A percentile compares a stretch with the other conserved stretches of the same genome.
Evolutionary conservation across 1,139 yeast genomes (phyloP).

Genomic region (Lizanozyma gosingica): DNA sequence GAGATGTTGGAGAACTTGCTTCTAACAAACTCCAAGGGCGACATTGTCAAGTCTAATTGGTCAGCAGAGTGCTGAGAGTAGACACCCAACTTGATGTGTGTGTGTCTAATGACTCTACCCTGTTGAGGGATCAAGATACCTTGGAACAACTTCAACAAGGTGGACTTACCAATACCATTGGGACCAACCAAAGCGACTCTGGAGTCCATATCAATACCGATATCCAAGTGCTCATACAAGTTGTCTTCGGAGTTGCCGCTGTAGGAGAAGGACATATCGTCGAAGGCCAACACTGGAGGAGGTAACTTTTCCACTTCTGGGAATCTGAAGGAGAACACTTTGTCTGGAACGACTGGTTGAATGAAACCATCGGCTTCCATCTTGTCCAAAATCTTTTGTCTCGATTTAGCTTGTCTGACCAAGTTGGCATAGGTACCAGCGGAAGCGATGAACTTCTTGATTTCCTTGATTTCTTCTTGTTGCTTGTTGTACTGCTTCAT

Average conservation of each 20-base stretch:
- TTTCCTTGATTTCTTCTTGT: conserved; percentile 97
- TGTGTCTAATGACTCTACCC: conserved; percentile 95
- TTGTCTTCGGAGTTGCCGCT: conserved; percentile 83
- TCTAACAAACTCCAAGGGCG: conserved; percentile 94
- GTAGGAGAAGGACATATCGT: conserved; percentile 87
- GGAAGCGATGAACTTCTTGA: conserved; percentile 96
- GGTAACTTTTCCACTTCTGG: conserved; percentile 96
- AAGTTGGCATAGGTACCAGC: conserved; percentile 99
- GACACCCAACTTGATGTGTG: conserved; percentile 96
- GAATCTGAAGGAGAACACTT: conserved; percentile 87
- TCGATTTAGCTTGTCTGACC: conserved; percentile 97
- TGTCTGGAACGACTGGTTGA: conserved; percentile 87
- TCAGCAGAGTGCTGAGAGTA: conserved; percentile 99
- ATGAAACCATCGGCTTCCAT: conserved; percentile 99
- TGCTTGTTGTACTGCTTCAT: conserved; percentile 95
- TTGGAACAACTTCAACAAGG: conserved; percentile 91
- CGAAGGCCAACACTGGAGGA: conserved; percentile 97
- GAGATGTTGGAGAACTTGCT: conserved; percentile 83
- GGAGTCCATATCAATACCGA: conserved; percentile 99
- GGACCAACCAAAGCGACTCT: conserved; percentile 98
- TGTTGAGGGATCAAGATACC: conserved; percentile 83
- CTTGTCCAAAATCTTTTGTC: conserved; percentile 98
- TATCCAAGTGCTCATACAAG: conserved; percentile 81
- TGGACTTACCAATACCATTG: conserved; percentile 98
- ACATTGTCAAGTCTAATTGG: conserved; percentile 90